phyloP scores from a whole-genome alignment of 2,329 filamentous ascomycete species.

The Alternaria ventricosa region DNA sequence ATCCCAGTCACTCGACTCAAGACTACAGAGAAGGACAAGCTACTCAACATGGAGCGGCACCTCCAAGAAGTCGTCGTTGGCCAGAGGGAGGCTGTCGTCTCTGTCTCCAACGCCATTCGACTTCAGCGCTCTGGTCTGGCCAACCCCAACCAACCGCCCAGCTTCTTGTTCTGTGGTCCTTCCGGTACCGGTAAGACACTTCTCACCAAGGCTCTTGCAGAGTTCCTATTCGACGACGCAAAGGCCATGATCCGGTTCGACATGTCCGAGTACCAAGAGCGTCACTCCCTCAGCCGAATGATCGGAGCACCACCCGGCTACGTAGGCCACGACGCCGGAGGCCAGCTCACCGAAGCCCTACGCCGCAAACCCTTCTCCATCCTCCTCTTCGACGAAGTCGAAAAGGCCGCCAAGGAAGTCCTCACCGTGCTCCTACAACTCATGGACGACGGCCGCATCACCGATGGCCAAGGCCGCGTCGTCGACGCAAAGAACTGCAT shows the following conservation, averaged over 20 bases:
- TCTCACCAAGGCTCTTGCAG: slow-evolving; percentile 93
- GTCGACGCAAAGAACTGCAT: slow-evolving; percentile 98
- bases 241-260: slow-evolving; percentile 99
- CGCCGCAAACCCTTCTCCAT: slow-evolving; percentile 97
- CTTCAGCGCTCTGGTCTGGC: slow-evolving; percentile 91
- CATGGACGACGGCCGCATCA: slow-evolving; percentile 99
- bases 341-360: slow-evolving; percentile 92
- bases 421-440: slow-evolving; percentile 97
- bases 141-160: slow-evolving; percentile 96
- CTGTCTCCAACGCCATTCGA: slow-evolving; percentile 94
- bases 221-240: slow-evolving; percentile 96
- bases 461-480: slow-evolving; percentile 93
- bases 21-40: slow-evolving; percentile 96
- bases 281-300: slow-evolving; percentile 93
- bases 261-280: slow-evolving; percentile 99
- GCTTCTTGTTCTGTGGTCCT: slow-evolving; percentile 98
- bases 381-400: slow-evolving; percentile 94
- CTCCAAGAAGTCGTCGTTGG: slow-evolving; percentile 87
- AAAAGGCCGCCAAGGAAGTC: slow-evolving; percentile 98
- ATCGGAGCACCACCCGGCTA: slow-evolving; percentile 97
- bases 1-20: slow-evolving; percentile 94
- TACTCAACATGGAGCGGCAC: slow-evolving; percentile 94
- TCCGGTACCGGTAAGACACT: slow-evolving; percentile 98
- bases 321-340: slow-evolving; percentile 93
- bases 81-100: slow-evolving; percentile 89